Conservation (phyloP, 441 rosid genomes). For the Gossypium aridum region DNA sequence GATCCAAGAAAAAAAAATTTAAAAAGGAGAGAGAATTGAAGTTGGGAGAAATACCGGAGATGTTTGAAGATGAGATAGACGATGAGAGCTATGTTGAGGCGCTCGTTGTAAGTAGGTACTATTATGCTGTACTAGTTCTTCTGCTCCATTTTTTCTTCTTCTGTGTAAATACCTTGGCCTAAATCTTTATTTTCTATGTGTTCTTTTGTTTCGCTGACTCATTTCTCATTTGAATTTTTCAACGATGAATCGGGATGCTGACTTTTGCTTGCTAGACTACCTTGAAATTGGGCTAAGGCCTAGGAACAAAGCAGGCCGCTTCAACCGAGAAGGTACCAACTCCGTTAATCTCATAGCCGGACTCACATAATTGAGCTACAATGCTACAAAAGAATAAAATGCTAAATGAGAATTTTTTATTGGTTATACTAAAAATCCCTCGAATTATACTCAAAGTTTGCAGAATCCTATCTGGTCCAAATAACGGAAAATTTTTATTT, state of each 20-base stretch:
- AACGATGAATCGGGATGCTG: background rate
- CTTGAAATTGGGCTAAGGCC: background rate
- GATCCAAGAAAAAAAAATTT: background rate
- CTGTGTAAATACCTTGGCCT: background rate
- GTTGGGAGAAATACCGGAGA: conserved; percentile 41
- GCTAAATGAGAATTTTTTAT: background rate
- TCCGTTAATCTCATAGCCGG: background rate
- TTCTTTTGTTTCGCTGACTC: background rate
- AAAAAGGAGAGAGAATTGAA: background rate
- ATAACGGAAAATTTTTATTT: too few species aligned
- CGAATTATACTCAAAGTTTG: too few species aligned
- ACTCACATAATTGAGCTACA: background rate
- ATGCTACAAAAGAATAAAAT: background rate
- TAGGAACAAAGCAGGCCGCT: background rate
- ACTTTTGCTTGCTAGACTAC: background rate
- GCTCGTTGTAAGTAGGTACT: conserved; percentile 90
- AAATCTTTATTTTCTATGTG: background rate
- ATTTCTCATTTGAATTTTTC: background rate
- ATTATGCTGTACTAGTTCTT: conserved; percentile 69
- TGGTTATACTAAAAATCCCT: too few species aligned
- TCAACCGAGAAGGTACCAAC: too few species aligned
- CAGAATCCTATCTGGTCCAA: too few species aligned
- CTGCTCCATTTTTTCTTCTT: conserved; percentile 24
- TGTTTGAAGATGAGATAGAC: conserved; percentile 91
- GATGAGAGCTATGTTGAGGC: conserved; percentile 77